These are phyloP conservation scores for Penicillium italicum DNA, from an alignment of 2,329 filamentous ascomycete species.

Conservation along the genomic window DNA sequence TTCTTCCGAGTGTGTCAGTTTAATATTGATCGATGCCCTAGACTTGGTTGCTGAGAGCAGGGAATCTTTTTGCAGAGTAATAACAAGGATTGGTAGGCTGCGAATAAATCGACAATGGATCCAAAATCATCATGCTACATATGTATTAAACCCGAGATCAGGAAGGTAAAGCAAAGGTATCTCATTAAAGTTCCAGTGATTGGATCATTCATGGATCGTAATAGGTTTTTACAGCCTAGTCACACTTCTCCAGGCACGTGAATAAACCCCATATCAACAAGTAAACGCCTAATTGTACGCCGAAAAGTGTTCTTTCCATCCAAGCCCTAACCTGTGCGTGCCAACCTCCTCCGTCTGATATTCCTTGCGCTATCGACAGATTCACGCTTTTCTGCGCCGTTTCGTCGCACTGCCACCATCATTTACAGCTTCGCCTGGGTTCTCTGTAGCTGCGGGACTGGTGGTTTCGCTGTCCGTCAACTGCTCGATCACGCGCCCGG, in stretches of 20 bases:
- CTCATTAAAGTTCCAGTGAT: constrained; percentile 1
- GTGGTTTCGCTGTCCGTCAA: constrained; percentile 45
- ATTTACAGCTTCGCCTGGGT: constrained; percentile 18
- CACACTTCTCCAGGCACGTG: background rate
- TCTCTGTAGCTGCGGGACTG: constrained; percentile 39
- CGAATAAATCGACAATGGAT: background rate
- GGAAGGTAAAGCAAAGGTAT: constrained; percentile 3
- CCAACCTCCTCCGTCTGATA: background rate
- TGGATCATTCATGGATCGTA: constrained; percentile 4
- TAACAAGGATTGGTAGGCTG: background rate
- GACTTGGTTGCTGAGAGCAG: background rate
- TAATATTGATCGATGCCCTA: background rate
- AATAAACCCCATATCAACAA: constrained; percentile 4
- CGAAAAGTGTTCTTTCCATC: background rate
- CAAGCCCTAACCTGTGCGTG: background rate
- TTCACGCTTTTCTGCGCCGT: constrained; percentile 33
- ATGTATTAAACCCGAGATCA: background rate
- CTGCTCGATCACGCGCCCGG: constrained; percentile 40
- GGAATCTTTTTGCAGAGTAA: background rate
- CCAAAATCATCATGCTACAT: background rate
- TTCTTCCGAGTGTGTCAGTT: background rate
- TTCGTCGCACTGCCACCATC: constrained; percentile 29
- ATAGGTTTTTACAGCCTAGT: constrained; percentile 8
- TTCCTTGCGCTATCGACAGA: background rate
- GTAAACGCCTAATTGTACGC: constrained; percentile 6